These are phyloP conservation scores for Pyrus pyrifolia DNA, from an alignment of 306 rosid genomes.

Conservation along the genomic window DNA sequence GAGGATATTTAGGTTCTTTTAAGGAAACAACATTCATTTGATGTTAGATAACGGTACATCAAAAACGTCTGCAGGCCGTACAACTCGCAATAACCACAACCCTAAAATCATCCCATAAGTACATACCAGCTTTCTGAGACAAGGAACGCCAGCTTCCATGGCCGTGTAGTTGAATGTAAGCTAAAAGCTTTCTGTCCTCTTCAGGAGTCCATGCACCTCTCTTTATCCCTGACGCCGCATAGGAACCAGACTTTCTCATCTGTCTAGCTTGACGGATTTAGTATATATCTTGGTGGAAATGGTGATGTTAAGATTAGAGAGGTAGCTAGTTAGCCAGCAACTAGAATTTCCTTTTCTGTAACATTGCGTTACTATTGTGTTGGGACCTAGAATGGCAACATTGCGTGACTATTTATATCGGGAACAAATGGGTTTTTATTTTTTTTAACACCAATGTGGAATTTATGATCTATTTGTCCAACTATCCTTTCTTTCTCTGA, in stretches of 20 bases:
- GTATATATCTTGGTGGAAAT: background rate
- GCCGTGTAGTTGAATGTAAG: constrained; percentile 14
- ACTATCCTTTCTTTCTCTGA: too few species aligned
- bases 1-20: background rate
- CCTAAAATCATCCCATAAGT: background rate
- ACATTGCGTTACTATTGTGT: background rate
- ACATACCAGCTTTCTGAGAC: constrained; percentile 21
- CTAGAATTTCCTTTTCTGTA: background rate
- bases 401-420: background rate
- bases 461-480: background rate
- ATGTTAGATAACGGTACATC: too few species aligned
- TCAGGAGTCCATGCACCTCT: constrained; percentile 27
- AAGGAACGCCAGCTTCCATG: constrained; percentile 16
- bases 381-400: background rate
- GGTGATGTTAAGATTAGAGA: background rate
- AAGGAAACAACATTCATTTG: too few species aligned
- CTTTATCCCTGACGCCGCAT: background rate
- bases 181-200: constrained; percentile 20
- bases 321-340: background rate
- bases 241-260: background rate
- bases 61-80: background rate
- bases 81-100: background rate
- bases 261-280: background rate
- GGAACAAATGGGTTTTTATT: background rate
- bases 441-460: background rate